Percentiles rank a stretch among this genome's conserved stretches.
Evolutionary conservation across 345 rosid genomes (phyloP).

Genomic region (Eucalyptus shirleyi): DNA sequence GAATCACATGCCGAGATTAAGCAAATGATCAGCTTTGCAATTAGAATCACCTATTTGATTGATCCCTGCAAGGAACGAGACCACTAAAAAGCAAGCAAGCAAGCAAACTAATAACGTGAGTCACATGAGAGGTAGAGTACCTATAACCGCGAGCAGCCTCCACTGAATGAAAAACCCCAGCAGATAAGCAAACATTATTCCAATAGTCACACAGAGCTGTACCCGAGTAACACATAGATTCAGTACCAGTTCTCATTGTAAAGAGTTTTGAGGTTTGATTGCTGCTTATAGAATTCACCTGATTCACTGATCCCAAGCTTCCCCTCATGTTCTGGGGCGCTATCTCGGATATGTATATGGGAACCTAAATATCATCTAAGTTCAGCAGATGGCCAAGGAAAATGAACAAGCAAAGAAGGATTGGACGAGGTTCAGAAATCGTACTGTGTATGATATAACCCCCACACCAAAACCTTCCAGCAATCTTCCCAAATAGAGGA

Average conservation of each 20-base stretch:
- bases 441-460: conserved; percentile 88
- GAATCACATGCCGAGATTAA: not conserved
- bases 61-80: not conserved
- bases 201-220: conserved; percentile 91
- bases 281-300: not conserved
- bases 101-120: not conserved
- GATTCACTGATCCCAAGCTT: conserved; percentile 33
- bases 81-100: not conserved
- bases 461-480: conserved; percentile 98
- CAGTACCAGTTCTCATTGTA: not conserved
- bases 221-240: not conserved
- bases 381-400: not conserved
- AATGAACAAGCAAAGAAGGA: not conserved
- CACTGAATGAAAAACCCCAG: conserved; percentile 76
- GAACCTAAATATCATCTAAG: not conserved
- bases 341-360: conserved; percentile 36
- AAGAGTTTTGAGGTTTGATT: not conserved
- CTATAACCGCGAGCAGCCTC: conserved; percentile 88
- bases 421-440: not conserved
- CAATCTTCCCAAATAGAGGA: conserved; percentile 89
- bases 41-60: not conserved
- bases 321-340: conserved; percentile 44
- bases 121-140: conserved; percentile 23
- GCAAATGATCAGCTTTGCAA: not conserved
- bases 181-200: conserved; percentile 91